Base-by-base conservation (phyloP, 768 basidiomycete species). In the Boletus speciosus region DNA sequence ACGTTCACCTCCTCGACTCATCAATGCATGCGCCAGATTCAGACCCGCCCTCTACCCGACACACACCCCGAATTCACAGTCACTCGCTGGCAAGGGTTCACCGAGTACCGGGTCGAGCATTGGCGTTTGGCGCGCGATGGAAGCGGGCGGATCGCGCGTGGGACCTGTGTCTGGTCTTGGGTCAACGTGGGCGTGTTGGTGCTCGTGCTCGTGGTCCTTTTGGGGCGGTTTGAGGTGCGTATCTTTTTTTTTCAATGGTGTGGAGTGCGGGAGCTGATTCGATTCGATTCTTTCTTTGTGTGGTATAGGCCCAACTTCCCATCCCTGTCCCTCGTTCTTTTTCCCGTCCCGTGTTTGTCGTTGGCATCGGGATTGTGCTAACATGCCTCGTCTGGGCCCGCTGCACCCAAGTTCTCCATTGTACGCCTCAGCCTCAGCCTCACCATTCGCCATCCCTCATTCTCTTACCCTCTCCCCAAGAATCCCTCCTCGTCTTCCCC, bases 401-500 rank as follows among this genome's bases (percentile, higher is more conserved):
- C 41, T 72, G 68, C 40, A 78, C 71, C 1, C 77, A 76, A 59
- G 71, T 82, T 31, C 29, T 29, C 29, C 8, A 29, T 8, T 6
- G 29, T 29, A 29, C 29, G 29, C 25, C 25, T 25, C 25, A 25
- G 4, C 25, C 25, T 25, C 25, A 25, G 4, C 4, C 23, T 23
- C 23, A 23, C 4, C 23, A 23, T 23, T 23, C 25, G 7, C 29
- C 29, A 29, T 29, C 8, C 29, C 6, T 29, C 29, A 29, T 29
- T 2, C 29, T 29, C 29, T 29, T 7, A 25, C 2, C 7, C 7
- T 7, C 29, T 29, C 29, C 8, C 1, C 19, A 51, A 91, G 90
- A 92, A 71, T 89, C 87, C 21, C 72, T 91, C 5, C 68, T 90
- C 41, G 74, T 86, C 35, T 66, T 90, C 44, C 84, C 85, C 8